phyloP scores from a whole-genome alignment of 2,329 filamentous ascomycete species.

The Byssoonygena ceratinophila region DNA sequence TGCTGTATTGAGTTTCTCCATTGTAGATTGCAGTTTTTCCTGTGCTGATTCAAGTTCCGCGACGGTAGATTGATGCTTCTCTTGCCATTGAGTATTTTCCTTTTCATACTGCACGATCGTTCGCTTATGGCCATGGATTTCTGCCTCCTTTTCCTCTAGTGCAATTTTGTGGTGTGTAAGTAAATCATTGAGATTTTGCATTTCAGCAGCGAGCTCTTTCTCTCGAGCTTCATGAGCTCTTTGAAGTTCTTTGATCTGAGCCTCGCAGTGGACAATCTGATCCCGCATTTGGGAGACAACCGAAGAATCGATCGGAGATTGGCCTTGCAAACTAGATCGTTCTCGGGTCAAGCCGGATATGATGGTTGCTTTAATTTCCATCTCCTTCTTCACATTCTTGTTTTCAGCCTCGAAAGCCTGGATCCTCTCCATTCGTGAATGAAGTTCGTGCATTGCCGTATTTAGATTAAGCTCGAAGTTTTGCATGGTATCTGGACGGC shows the following conservation, averaged over 20 bases:
- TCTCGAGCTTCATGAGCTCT: constrained; percentile 64
- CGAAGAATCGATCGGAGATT: constrained; percentile 78
- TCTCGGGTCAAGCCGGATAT: constrained; percentile 91
- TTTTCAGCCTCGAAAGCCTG: constrained; percentile 82
- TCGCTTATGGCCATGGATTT: constrained; percentile 35
- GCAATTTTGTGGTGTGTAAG: constrained; percentile 30
- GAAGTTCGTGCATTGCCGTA: constrained; percentile 82
- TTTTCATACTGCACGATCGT: constrained; percentile 57
- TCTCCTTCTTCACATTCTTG: constrained; percentile 75
- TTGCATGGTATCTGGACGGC: constrained; percentile 72
- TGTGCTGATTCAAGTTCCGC: constrained; percentile 62
- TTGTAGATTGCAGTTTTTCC: constrained; percentile 57
- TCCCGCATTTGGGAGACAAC: constrained; percentile 78
- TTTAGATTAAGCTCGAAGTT: constrained; percentile 89
- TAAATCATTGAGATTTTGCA: constrained; percentile 55
- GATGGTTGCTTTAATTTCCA: constrained; percentile 93
- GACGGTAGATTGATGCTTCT: constrained; percentile 60
- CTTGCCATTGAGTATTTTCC: constrained; percentile 62
- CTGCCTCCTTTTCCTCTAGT: constrained; percentile 20
- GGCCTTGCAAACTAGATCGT: constrained; percentile 72
- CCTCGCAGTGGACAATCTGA: constrained; percentile 78
- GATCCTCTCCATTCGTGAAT: constrained; percentile 75
- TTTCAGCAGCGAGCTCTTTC: constrained; percentile 59
- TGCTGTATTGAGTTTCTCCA: constrained; percentile 59
- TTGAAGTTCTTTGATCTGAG: constrained; percentile 62